Conservation (phyloP, 2,329 filamentous ascomycete genomes). For the Hymenoscyphus scutula region DNA sequence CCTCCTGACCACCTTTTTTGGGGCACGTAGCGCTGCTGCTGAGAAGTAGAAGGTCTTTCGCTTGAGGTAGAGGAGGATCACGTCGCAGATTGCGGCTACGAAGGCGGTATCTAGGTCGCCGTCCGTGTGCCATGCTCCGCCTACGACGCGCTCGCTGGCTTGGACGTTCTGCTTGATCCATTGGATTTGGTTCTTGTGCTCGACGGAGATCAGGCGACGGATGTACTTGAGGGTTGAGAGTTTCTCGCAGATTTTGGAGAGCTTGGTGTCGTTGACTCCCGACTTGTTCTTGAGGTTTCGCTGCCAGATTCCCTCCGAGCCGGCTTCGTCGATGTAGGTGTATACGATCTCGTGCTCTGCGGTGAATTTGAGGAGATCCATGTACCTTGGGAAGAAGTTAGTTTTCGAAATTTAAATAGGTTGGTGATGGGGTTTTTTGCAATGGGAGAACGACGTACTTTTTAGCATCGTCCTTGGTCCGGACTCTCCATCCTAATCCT, state of each 20-base stretch:
- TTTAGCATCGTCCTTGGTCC: slow-evolving; percentile 57
- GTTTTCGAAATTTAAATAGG: neutral
- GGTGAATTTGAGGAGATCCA: slow-evolving; percentile 48
- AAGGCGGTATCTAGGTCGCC: slow-evolving; percentile 86
- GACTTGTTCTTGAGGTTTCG: slow-evolving; percentile 77
- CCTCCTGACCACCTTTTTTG: slow-evolving; percentile 45
- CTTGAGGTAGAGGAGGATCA: slow-evolving; percentile 72
- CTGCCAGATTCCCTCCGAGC: slow-evolving; percentile 85
- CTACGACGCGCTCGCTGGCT: slow-evolving; percentile 86
- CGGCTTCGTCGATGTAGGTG: slow-evolving; percentile 81
- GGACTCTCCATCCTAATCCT: slow-evolving; percentile 56
- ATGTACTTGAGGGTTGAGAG: slow-evolving; percentile 75
- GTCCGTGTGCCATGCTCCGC: slow-evolving; percentile 92
- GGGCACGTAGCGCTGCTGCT: slow-evolving; percentile 41
- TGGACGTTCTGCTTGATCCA: slow-evolving; percentile 87
- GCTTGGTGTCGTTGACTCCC: slow-evolving; percentile 78
- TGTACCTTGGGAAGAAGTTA: slow-evolving; percentile 46
- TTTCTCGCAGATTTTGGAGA: slow-evolving; percentile 60
- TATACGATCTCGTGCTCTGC: slow-evolving; percentile 85
- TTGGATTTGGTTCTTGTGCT: slow-evolving; percentile 88
- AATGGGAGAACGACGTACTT: slow-evolving; percentile 45
- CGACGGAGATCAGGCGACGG: slow-evolving; percentile 84
- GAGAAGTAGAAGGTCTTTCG: slow-evolving; percentile 27
- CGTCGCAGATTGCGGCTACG: slow-evolving; percentile 71
- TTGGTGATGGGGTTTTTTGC: neutral